phyloP scores from a whole-genome alignment of 2,329 filamentous ascomycete genomes.

The Biscogniauxia marginata region DNA sequence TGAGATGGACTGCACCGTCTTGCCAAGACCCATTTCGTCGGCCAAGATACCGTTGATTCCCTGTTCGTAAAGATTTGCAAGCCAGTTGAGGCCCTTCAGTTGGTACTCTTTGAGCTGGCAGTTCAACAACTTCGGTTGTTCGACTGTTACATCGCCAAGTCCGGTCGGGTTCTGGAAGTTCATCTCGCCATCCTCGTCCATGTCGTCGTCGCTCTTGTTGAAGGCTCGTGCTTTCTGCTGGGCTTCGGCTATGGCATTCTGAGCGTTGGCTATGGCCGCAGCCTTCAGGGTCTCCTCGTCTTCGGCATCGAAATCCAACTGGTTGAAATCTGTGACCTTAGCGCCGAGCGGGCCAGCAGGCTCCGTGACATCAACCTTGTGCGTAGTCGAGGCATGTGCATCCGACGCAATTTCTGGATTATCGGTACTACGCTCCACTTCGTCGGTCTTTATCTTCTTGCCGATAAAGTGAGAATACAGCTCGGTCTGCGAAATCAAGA shows the following conservation, averaged over 20 bases:
- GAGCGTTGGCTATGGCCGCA: slow-evolving; percentile 92
- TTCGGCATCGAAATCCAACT: slow-evolving; percentile 92
- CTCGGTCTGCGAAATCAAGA: slow-evolving; percentile 97
- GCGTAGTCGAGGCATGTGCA: slow-evolving; percentile 43
- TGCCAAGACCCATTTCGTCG: slow-evolving; percentile 99
- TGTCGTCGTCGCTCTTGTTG: slow-evolving; percentile 70
- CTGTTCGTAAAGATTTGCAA: slow-evolving; percentile 98
- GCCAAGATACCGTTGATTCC: slow-evolving; percentile 99
- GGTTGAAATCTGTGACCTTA: slow-evolving; percentile 91
- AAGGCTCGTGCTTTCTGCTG: slow-evolving; percentile 91
- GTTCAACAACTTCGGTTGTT: slow-evolving; percentile 90
- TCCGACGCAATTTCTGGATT: slow-evolving; percentile 68
- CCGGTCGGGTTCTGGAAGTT: slow-evolving; percentile 99
- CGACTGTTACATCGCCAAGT: slow-evolving; percentile 88
- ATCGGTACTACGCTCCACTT: slow-evolving; percentile 87
- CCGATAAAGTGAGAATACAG: slow-evolving; percentile 99
- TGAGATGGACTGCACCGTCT: slow-evolving; percentile 97
- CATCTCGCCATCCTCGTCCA: slow-evolving; percentile 94
- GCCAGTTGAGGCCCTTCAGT: slow-evolving; percentile 98
- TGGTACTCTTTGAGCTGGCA: slow-evolving; percentile 98
- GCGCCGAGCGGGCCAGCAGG: slow-evolving; percentile 52
- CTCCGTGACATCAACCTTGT: slow-evolving; percentile 50
- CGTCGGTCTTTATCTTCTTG: slow-evolving; percentile 97
- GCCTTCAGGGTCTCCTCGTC: slow-evolving; percentile 79
- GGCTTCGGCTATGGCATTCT: slow-evolving; percentile 91